Evolutionary conservation across 148 eudicot genomes (phyloP), one percentile per base, ranked within the genome.

Genomic region (Camellia granthamiana): DNA sequence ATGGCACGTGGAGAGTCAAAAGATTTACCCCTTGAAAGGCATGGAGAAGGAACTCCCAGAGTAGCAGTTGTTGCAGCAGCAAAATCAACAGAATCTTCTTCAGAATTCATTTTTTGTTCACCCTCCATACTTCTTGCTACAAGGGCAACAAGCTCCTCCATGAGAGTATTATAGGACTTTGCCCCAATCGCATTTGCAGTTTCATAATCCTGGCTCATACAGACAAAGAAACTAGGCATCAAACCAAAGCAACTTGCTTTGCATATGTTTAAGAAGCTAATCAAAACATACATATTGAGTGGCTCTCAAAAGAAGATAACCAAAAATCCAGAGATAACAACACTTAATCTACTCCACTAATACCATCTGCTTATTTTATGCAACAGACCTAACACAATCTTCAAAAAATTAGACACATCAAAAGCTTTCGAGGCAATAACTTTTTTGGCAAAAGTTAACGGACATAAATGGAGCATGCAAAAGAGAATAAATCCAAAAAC

Each of bases 61-160:
- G 97, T 82, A 77, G 99, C 99, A 81, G 98, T 87, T 59, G 98
- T 95, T 80, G 98, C 97, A 61, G 98, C 97, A 84, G 84, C 94
- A 86, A 95, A 95, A 91, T 95, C 99, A 80, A 95, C 84, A 81
- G 79, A 84, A 84, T 95, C 95, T 81, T 87, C 98, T 74, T 88
- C 94, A 60, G 81, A 65, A 83, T 82, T 86, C 56, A 81, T 85
- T 73, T 84, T 82, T 58, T 47, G 74, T 51, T 84, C 90, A 73
- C 71, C 77, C 76, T 84, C 89, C 84, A 84, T 82, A 77, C 79
- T 85, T 79, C 81, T 81, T 66, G 95, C 84, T 80, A 91, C 98
- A 79, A 92, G 86, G 76, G 88, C 81, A 85, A 92, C 98, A 87
- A 94, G 98, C 79, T 94, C 98, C 73, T 92, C 90, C 91, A 86